These are phyloP conservation scores for Tuber calosporum DNA, from an alignment of 495 filamentous ascomycete species.

Conservation along the genomic window DNA sequence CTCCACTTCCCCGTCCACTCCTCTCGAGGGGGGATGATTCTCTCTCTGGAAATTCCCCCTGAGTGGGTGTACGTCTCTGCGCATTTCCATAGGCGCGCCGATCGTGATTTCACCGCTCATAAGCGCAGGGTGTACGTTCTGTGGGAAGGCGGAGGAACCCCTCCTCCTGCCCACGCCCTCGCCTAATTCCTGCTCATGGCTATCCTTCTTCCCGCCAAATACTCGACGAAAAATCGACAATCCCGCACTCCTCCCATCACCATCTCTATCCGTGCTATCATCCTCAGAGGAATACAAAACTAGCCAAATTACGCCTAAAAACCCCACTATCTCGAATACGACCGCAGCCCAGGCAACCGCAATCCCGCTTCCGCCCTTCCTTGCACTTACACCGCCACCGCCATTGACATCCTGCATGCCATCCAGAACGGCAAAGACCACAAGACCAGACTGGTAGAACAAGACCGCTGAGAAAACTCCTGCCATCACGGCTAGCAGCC, in stretches of 20 bases:
- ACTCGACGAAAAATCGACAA: background rate
- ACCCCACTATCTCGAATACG: slow-evolving; percentile 17
- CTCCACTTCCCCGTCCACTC: background rate
- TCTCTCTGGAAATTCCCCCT: background rate
- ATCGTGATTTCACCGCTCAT: background rate
- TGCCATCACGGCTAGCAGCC: background rate
- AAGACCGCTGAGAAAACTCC: slow-evolving; percentile 22
- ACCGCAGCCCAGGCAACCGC: slow-evolving; percentile 30
- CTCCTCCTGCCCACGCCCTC: background rate
- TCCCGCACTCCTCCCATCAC: background rate
- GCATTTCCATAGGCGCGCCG: background rate
- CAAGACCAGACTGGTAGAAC: slow-evolving; percentile 11
- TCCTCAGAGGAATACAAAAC: background rate
- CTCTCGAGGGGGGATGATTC: background rate
- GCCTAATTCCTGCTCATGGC: background rate
- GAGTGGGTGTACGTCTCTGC: background rate
- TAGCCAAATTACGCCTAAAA: slow-evolving; percentile 13
- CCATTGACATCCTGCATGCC: background rate
- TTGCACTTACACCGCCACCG: background rate
- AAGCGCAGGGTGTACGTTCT: background rate
- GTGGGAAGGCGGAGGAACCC: background rate
- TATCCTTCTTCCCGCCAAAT: background rate
- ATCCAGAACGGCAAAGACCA: background rate
- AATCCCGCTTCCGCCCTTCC: slow-evolving; percentile 20
- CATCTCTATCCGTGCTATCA: background rate